phyloP scores from a whole-genome alignment of 768 basidiomycete genomes.

The Trametes cingulata region DNA sequence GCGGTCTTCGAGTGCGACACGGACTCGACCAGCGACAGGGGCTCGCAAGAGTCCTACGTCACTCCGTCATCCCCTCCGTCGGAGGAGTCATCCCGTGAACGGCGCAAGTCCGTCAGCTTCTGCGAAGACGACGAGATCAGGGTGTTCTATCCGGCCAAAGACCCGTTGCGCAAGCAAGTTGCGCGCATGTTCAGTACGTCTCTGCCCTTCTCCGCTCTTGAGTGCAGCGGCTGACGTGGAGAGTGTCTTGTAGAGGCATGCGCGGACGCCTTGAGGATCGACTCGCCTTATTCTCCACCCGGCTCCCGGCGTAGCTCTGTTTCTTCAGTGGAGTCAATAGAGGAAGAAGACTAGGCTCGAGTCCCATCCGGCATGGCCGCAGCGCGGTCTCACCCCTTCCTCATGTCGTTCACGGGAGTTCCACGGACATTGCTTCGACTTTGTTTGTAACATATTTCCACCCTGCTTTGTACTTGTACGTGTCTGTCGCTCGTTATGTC shows the following conservation, averaged over 20 bases:
- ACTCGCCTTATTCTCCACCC: neutral
- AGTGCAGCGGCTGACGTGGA: neutral
- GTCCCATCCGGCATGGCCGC: neutral
- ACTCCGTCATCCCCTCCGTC: neutral
- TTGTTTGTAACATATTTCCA: neutral
- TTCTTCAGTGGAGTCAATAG: neutral
- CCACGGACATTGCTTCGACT: neutral
- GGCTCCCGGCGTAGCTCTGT: neutral
- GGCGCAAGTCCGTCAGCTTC: conserved; percentile 18
- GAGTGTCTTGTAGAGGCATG: neutral
- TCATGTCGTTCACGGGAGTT: neutral
- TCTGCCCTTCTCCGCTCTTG: neutral
- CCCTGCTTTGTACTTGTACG: neutral
- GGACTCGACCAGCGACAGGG: neutral
- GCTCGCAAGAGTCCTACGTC: neutral
- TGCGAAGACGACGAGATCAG: conserved; percentile 18
- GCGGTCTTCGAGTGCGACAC: neutral
- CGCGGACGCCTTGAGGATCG: conserved; percentile 14
- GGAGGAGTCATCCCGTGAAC: neutral
- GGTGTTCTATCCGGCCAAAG: conserved; percentile 4
- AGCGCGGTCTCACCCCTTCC: neutral
- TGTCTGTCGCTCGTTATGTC: neutral
- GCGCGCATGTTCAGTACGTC: conserved; percentile 18
- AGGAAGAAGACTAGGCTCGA: neutral
- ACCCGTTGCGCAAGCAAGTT: conserved; percentile 13